phyloP scores from a whole-genome alignment of 108 stramenopile genomes.

The Asterionellopsis glacialis region DNA sequence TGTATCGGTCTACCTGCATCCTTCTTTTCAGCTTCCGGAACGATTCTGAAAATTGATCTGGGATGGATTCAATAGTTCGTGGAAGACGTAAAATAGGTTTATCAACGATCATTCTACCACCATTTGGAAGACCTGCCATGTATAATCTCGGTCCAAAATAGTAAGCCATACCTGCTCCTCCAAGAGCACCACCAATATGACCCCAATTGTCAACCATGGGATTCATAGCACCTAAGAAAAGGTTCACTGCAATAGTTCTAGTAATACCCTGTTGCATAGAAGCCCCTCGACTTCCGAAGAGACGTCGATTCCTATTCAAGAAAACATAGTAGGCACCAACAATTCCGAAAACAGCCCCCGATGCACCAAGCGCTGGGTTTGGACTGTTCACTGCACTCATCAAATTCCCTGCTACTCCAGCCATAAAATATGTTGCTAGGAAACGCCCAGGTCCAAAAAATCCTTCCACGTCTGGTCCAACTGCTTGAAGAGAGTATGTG shows the following conservation, averaged over 20 bases:
- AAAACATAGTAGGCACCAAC: slow-evolving; percentile 72
- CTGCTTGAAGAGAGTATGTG: slow-evolving; percentile 50
- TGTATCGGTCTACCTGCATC: slow-evolving; percentile 24
- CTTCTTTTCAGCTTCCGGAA: slow-evolving; percentile 19
- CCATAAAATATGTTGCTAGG: slow-evolving; percentile 52
- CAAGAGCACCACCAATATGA: slow-evolving; percentile 55
- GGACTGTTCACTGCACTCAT: slow-evolving; percentile 53
- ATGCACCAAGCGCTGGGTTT: slow-evolving; percentile 78
- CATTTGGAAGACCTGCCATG: slow-evolving; percentile 42
- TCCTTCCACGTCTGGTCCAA: slow-evolving; percentile 62
- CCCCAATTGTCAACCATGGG: slow-evolving; percentile 82
- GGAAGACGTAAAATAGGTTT: slow-evolving; percentile 44
- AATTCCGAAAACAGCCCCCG: slow-evolving; percentile 80
- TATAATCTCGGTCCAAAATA: slow-evolving; percentile 73
- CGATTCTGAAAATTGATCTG: slow-evolving; percentile 19
- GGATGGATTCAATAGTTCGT: slow-evolving; percentile 33
- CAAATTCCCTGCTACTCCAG: slow-evolving; percentile 73
- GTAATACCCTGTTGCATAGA: slow-evolving; percentile 5
- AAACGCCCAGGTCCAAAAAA: slow-evolving; percentile 47
- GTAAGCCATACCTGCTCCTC: slow-evolving; percentile 71
- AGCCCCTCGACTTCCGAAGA: slow-evolving; percentile 7
- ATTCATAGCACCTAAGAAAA: slow-evolving; percentile 33
- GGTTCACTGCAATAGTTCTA: slow-evolving; percentile 37
- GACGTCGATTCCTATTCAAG: slow-evolving; percentile 43
- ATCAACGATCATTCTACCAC: slow-evolving; percentile 44